Evolutionary conservation across 805 yeast genomes (phyloP), one percentile per base, ranked within the genome.

Genomic region (Yarrowia osloensis): DNA sequence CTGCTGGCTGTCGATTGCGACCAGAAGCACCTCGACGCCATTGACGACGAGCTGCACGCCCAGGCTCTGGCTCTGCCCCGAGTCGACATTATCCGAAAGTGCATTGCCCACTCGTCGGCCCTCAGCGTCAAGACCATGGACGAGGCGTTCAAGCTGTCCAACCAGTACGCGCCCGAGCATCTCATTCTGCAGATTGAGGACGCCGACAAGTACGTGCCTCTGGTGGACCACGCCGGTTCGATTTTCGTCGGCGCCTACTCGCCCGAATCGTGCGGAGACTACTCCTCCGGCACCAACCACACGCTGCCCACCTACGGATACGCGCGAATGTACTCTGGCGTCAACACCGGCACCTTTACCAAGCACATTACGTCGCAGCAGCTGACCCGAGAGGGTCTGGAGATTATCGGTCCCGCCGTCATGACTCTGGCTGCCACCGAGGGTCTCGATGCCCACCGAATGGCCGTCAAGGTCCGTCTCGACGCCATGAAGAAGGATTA

Each of bases 261-360:
- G 1, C 99, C 99, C 62, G 99, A 95, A 78, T 89, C 97, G 2
- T 93, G 98, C 77, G 99, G 99, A 75, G 99, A 95, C 80, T 95
- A 95, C 80, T 93, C 98, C 0, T 86, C 93, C 69, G 99, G 99
- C 77, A 95, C 99, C 5, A 95, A 95, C 83, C 99, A 95, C 80
- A 95, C 99, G 0, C 84, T 95, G 73, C 99, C 99, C 68, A 95
- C 99, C 0, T 95, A 95, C 75, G 99, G 99, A 62, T 95, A 94
- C 75, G 98, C 99, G 50, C 88, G 92, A 80, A 96, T 91, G 85
- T 95, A 95, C 80, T 88, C 96, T 71, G 99, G 99, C 69, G 98
- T 93, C 67, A 95, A 95, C 81, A 95, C 98, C 26, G 88, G 92
- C 62, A 92, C 98, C 0, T 95, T 91, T 86, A 96, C 90, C 78